A percentile compares a stretch with the other conserved stretches of the same genome.
Evolutionary conservation across 768 basidiomycete genomes (phyloP).

Genomic region (Hygrophorus pudorinus): DNA sequence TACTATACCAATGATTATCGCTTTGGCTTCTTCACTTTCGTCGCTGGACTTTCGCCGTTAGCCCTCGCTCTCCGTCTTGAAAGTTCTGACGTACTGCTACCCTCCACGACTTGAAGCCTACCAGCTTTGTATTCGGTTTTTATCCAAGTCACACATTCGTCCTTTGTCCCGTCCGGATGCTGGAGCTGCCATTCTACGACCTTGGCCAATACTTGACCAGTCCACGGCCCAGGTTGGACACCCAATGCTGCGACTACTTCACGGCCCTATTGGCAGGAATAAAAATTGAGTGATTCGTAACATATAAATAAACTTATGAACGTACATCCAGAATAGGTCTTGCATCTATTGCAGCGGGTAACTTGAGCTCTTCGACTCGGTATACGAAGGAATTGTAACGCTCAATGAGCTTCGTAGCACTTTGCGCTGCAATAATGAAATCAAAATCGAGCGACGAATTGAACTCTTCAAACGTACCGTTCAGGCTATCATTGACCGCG

Average conservation of each 20-base stretch:
- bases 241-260: slow-evolving; percentile 48
- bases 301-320: slow-evolving; percentile 4
- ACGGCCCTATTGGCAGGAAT: slow-evolving; percentile 46
- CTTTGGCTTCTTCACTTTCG: too few relatives aligned
- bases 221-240: slow-evolving; percentile 61
- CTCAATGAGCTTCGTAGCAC: slow-evolving; percentile 29
- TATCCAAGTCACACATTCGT: slow-evolving; percentile 66
- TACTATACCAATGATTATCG: too few relatives aligned
- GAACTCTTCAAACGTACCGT: slow-evolving; percentile 26
- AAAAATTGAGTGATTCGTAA: slow-evolving; percentile 1
- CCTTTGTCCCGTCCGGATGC: slow-evolving; percentile 55
- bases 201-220: slow-evolving; percentile 47
- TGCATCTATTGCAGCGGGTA: slow-evolving; percentile 53
- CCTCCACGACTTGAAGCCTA: slow-evolving; percentile 24
- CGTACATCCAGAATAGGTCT: slow-evolving; percentile 75
- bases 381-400: slow-evolving; percentile 56
- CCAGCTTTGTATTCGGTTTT: slow-evolving; percentile 39
- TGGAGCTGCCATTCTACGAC: slow-evolving; percentile 83
- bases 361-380: slow-evolving; percentile 49
- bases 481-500: slow-evolving; percentile 25
- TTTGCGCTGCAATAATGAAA: slow-evolving; percentile 33
- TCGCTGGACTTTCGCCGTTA: too few relatives aligned
- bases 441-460: slow-evolving; percentile 1
- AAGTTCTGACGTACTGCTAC: neutral
- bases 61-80: neutral